A percentile compares a stretch with the other conserved stretches of the same genome.
Conservation (phyloP, 1,284 basidiomycete species). For the Trichosporon coremiiforme region DNA sequence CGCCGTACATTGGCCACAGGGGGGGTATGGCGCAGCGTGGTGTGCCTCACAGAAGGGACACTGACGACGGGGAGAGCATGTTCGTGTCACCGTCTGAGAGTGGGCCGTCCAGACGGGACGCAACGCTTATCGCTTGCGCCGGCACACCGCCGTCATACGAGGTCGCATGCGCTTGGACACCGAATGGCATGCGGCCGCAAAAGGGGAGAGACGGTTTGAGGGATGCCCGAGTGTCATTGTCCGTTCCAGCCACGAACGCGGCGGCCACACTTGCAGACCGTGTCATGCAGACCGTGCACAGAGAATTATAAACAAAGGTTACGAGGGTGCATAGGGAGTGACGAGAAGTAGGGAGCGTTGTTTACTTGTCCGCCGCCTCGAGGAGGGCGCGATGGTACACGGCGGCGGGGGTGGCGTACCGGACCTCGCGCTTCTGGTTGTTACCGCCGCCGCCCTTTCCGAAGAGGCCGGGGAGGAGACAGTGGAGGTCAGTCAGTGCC, state of each 20-base stretch:
- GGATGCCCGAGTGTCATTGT: not conserved
- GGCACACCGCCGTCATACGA: not conserved
- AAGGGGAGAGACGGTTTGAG: not conserved
- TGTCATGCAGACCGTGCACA: not conserved
- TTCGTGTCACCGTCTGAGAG: not conserved
- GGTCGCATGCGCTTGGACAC: not conserved
- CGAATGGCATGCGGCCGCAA: not conserved
- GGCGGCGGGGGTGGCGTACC: not conserved
- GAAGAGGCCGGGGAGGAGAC: constrained; percentile 2
- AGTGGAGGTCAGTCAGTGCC: constrained; percentile 17
- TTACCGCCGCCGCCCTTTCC: not conserved
- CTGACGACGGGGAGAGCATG: not conserved
- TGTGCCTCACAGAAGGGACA: not conserved
- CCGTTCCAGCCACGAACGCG: not conserved
- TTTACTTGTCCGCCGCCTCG: not conserved
- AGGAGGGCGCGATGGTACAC: not conserved
- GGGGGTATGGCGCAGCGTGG: not conserved
- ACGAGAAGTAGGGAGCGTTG: not conserved
- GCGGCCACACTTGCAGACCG: not conserved
- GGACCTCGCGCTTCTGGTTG: not conserved
- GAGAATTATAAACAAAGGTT: not conserved
- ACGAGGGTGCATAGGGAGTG: not conserved
- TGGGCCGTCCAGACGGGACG: not conserved
- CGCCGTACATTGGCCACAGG: not conserved
- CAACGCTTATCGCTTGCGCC: not conserved